These are phyloP conservation scores for Lachnellula suecica DNA, from an alignment of 2,329 filamentous ascomycete genomes.

Conservation along the genomic window DNA sequence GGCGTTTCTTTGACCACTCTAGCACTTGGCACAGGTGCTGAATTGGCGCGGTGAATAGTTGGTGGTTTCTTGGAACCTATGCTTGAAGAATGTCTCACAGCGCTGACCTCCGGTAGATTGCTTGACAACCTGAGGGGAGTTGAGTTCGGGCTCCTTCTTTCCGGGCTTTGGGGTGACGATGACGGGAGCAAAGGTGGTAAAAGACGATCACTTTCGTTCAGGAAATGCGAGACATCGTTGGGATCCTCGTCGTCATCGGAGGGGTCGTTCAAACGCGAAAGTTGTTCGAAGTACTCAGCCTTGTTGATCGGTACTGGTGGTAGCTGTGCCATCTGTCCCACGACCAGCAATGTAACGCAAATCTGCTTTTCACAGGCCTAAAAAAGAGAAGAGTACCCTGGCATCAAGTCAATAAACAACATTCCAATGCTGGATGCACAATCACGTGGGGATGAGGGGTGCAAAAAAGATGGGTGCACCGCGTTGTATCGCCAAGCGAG, in stretches of 20 bases:
- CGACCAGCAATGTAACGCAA: neutral
- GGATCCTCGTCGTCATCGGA: conserved; percentile 27
- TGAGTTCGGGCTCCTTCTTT: conserved; percentile 7
- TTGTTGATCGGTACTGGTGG: too few species aligned
- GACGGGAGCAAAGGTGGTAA: conserved; percentile 41
- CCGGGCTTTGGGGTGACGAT: conserved; percentile 32
- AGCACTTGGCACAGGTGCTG: conserved; percentile 19
- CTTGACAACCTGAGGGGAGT: too few species aligned
- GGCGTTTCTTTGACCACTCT: conserved; percentile 14
- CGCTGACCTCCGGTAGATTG: too few species aligned
- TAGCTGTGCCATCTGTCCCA: neutral
- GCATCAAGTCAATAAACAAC: too few species aligned
- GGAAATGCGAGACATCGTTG: conserved; percentile 17
- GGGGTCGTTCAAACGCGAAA: conserved; percentile 25
- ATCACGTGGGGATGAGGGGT: too few species aligned
- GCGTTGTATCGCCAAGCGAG: too few species aligned
- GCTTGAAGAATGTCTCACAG: too few species aligned
- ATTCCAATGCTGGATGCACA: too few species aligned
- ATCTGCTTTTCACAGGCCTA: too few species aligned
- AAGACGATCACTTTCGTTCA: conserved; percentile 27
- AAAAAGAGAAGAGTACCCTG: too few species aligned
- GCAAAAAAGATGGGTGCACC: too few species aligned
- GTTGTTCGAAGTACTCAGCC: conserved; percentile 24
- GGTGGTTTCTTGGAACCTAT: conserved; percentile 20
- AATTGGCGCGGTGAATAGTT: conserved; percentile 21